These are phyloP conservation scores for Plantago lanceolata DNA, from an alignment of 305 asterid genomes.

Conservation along the genomic window DNA sequence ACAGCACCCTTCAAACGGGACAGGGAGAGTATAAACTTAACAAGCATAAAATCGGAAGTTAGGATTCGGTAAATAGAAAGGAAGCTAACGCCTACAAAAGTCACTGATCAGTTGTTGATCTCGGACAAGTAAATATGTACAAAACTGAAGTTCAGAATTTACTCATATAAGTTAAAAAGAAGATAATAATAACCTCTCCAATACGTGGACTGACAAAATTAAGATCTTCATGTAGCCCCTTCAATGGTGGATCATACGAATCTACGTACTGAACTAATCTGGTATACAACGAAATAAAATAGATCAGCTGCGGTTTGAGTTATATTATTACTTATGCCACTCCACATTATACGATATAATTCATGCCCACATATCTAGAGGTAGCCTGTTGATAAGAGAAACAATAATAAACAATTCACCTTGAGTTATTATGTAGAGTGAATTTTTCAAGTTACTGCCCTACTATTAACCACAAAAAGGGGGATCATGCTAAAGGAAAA, in stretches of 20 bases:
- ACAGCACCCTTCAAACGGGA: no score
- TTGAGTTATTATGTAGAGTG: background rate
- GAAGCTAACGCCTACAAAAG: constrained; percentile 7
- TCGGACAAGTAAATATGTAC: constrained; percentile 12
- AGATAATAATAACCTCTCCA: constrained; percentile 69
- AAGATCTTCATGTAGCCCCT: constrained; percentile 98
- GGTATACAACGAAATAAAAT: constrained; percentile 29
- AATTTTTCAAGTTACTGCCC: constrained; percentile 6
- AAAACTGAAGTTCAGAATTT: constrained; percentile 12
- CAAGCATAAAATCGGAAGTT: background rate
- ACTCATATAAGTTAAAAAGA: constrained; percentile 18
- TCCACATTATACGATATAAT: constrained; percentile 4
- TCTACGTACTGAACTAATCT: constrained; percentile 90
- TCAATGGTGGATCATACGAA: constrained; percentile 94
- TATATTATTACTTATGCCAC: constrained; percentile 6
- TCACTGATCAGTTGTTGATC: constrained; percentile 8
- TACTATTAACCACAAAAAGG: constrained; percentile 5
- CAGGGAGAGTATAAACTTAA: constrained; percentile 6
- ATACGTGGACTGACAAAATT: constrained; percentile 99
- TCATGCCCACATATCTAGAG: constrained; percentile 1
- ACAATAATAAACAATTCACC: constrained; percentile 12
- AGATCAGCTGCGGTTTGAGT: constrained; percentile 29
- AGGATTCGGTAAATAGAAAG: background rate
- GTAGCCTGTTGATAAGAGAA: constrained; percentile 8
- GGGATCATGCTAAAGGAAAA: background rate